Conservation (phyloP, 371 early-diverging fungal genomes). For the Blakeslea trispora region DNA sequence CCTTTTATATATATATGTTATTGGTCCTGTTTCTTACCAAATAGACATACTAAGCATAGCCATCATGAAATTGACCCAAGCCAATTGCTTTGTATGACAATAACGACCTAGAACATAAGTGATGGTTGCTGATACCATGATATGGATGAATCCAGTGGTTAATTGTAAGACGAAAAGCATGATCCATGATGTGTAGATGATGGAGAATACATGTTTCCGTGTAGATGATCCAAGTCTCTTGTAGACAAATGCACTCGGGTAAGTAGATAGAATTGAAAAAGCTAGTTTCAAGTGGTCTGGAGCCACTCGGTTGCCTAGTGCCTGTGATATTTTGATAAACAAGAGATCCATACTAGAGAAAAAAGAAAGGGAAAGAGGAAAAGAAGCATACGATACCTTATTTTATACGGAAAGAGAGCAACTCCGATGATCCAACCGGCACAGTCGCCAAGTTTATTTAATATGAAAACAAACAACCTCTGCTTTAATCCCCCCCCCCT, state of each 20-base stretch:
- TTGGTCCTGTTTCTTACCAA: no score
- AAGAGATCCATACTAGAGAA: conserved; percentile 22
- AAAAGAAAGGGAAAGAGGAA: conserved; percentile 2
- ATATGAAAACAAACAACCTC: no score
- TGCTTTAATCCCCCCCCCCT: no score
- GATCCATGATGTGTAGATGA: conserved; percentile 60
- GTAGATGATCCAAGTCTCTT: conserved; percentile 43
- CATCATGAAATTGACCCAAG: conserved; percentile 68
- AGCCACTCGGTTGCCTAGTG: conserved; percentile 30
- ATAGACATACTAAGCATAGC: conserved; percentile 80
- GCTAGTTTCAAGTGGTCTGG: conserved; percentile 61
- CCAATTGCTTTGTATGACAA: conserved; percentile 42
- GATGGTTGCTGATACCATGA: conserved; percentile 56
- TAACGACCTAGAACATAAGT: conserved; percentile 59
- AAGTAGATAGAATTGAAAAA: conserved; percentile 55
- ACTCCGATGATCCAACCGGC: no score
- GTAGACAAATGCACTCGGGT: conserved; percentile 59
- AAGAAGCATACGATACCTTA: background rate
- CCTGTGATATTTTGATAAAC: conserved; percentile 18
- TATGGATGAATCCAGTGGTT: conserved; percentile 63
- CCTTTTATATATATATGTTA: no score
- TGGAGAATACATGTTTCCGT: conserved; percentile 75
- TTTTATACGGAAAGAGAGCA: background rate
- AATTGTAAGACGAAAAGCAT: conserved; percentile 63
- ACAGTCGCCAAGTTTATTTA: no score